phyloP scores from a whole-genome alignment of 2,329 filamentous ascomycete genomes.

The Colletotrichum sp. region DNA sequence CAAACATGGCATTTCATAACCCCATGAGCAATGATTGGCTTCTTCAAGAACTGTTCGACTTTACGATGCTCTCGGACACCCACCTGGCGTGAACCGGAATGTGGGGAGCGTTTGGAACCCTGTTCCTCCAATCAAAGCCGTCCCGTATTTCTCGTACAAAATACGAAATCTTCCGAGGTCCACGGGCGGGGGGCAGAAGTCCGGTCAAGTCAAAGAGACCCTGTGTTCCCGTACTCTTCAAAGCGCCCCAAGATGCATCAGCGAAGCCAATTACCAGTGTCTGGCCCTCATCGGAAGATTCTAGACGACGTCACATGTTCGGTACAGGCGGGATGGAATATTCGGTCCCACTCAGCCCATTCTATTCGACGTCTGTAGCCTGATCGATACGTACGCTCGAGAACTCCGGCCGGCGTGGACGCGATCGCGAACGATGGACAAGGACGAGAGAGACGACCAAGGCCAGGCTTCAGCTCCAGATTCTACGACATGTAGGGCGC shows the following conservation, averaged over 20 bases:
- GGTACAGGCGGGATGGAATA: background rate
- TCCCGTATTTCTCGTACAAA: background rate
- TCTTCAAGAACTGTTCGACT: background rate
- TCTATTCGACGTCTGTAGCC: background rate
- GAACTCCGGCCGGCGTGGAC: background rate
- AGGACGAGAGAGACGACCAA: background rate
- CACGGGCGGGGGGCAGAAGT: background rate
- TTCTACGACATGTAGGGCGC: background rate
- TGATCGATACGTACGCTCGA: background rate
- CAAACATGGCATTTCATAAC: background rate
- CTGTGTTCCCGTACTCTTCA: background rate
- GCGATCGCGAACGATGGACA: slow-evolving; percentile 1
- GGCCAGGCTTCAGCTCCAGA: background rate
- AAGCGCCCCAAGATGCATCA: background rate
- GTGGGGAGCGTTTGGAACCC: background rate
- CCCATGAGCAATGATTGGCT: background rate
- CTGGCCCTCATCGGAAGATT: background rate
- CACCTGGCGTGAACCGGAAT: background rate
- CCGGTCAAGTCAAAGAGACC: background rate
- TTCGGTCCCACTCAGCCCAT: background rate
- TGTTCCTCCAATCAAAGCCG: background rate
- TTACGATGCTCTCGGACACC: background rate
- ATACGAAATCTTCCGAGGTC: background rate
- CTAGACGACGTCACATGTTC: background rate
- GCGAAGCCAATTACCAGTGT: background rate